Conservation (phyloP, 805 yeast genomes). For the Candida berthetii region DNA sequence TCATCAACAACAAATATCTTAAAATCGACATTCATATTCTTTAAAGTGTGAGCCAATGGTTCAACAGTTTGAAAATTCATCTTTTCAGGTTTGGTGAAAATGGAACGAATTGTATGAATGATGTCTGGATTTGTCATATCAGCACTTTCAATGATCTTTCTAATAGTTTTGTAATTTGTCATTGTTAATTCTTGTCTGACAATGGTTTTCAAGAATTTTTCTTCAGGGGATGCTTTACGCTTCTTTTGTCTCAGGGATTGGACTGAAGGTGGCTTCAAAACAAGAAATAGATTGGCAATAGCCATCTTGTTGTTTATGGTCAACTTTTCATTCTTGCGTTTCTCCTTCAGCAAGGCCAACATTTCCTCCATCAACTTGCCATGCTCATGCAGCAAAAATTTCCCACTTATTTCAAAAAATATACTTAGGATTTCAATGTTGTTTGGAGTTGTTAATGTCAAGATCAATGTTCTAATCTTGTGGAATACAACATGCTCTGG, state of each 20-base stretch:
- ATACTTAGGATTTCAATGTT: slow-evolving; percentile 65
- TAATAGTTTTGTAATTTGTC: slow-evolving; percentile 27
- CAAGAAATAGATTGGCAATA: slow-evolving; percentile 46
- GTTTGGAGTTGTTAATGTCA: slow-evolving; percentile 42
- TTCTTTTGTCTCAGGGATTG: slow-evolving; percentile 22
- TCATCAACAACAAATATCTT: slow-evolving; percentile 49
- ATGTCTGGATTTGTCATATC: slow-evolving; percentile 39
- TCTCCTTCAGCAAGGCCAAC: slow-evolving; percentile 47
- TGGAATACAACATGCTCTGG: slow-evolving; percentile 72
- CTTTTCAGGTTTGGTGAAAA: slow-evolving; percentile 56
- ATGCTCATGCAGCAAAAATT: slow-evolving; percentile 55
- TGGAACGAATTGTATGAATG: slow-evolving; percentile 22
- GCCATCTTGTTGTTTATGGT: slow-evolving; percentile 50
- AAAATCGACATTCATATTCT: slow-evolving; percentile 30
- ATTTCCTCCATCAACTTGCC: slow-evolving; percentile 54
- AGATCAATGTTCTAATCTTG: slow-evolving; percentile 55
- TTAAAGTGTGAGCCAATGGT: slow-evolving; percentile 42
- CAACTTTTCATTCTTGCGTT: slow-evolving; percentile 43
- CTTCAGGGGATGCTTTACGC: slow-evolving; percentile 32
- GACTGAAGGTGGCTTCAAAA: slow-evolving; percentile 49
- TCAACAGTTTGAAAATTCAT: slow-evolving; percentile 52
- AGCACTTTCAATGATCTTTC: slow-evolving; percentile 33
- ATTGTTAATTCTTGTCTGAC: slow-evolving; percentile 44
- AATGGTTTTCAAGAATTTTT: slow-evolving; percentile 41
- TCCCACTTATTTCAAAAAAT: slow-evolving; percentile 72